Percentiles rank a stretch among this genome's conserved stretches.
Conservation (phyloP, 192 early-diverging fungal species). For the Coemansia sp. region DNA sequence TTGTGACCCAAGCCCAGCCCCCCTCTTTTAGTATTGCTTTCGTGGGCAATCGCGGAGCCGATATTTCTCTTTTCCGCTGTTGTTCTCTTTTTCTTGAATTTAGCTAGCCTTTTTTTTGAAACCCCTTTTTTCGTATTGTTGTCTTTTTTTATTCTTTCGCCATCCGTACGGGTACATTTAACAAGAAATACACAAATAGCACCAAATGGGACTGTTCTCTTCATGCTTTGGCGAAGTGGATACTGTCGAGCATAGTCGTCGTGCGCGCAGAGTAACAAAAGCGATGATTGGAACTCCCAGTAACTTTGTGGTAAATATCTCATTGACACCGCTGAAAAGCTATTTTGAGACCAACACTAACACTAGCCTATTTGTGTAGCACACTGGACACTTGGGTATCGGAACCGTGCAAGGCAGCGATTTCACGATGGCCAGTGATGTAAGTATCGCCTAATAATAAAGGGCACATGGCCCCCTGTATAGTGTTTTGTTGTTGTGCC, state of each 20-base stretch:
- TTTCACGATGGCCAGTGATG: slow-evolving; percentile 28
- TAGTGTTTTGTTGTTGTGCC: not conserved
- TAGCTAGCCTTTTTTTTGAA: not conserved
- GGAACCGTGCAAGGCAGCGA: slow-evolving; percentile 31
- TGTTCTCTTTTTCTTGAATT: not conserved
- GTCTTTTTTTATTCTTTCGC: not conserved
- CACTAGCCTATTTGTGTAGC: slow-evolving; percentile 25
- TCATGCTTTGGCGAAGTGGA: slow-evolving; percentile 51
- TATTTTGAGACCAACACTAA: not conserved
- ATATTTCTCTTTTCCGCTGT: not conserved
- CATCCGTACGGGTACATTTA: not conserved
- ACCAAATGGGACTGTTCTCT: slow-evolving; percentile 45
- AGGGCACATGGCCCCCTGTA: not conserved
- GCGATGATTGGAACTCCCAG: slow-evolving; percentile 51
- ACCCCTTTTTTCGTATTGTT: not conserved
- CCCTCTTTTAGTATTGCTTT: not conserved
- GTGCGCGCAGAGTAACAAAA: slow-evolving; percentile 40
- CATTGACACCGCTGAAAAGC: not conserved
- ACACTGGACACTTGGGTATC: slow-evolving; percentile 52
- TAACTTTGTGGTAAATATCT: slow-evolving; percentile 49
- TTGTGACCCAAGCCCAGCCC: not conserved
- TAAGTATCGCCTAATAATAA: slow-evolving; percentile 23
- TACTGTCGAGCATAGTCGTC: slow-evolving; percentile 8
- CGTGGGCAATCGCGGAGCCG: not conserved
- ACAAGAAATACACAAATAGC: not conserved